Percentiles rank a stretch among this genome's conserved stretches.
phyloP scores from a whole-genome alignment of 805 yeast genomes.

The Wickerhamomyces silvicola region DNA sequence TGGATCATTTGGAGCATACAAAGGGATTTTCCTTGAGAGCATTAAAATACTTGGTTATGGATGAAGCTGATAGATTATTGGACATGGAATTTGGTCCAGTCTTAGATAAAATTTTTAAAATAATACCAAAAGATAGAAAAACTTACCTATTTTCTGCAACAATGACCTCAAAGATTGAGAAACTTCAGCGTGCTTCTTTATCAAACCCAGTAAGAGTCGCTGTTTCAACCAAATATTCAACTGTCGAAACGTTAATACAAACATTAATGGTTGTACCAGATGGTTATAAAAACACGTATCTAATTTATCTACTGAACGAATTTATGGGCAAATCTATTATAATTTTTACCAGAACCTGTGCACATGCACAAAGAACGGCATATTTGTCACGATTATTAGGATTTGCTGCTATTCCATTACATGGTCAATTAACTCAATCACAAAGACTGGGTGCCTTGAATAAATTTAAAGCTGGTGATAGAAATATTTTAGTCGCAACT shows the following conservation, averaged over 20 bases:
- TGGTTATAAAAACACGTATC: constrained; percentile 83
- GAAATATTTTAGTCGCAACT: constrained; percentile 69
- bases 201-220: constrained; percentile 86
- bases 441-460: constrained; percentile 79
- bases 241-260: constrained; percentile 91
- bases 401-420: constrained; percentile 86
- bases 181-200: constrained; percentile 88
- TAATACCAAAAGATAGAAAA: constrained; percentile 79
- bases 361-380: constrained; percentile 89
- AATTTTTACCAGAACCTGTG: constrained; percentile 90
- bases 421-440: constrained; percentile 84
- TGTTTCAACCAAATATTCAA: constrained; percentile 80
- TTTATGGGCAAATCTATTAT: constrained; percentile 78
- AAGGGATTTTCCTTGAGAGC: constrained; percentile 80
- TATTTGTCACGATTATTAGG: constrained; percentile 74
- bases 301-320: constrained; percentile 79
- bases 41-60: constrained; percentile 82
- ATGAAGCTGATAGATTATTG: constrained; percentile 92
- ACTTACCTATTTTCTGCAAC: constrained; percentile 94
- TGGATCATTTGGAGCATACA: constrained; percentile 91
- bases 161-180: constrained; percentile 91
- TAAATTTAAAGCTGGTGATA: constrained; percentile 67
- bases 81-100: constrained; percentile 98
- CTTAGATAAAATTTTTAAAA: constrained; percentile 73
- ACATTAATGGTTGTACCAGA: constrained; percentile 86